A percentile compares a stretch with the other conserved stretches of the same genome.
Evolutionary conservation across 2,329 filamentous ascomycete genomes (phyloP).

Genomic region (Didymella pomorum): DNA sequence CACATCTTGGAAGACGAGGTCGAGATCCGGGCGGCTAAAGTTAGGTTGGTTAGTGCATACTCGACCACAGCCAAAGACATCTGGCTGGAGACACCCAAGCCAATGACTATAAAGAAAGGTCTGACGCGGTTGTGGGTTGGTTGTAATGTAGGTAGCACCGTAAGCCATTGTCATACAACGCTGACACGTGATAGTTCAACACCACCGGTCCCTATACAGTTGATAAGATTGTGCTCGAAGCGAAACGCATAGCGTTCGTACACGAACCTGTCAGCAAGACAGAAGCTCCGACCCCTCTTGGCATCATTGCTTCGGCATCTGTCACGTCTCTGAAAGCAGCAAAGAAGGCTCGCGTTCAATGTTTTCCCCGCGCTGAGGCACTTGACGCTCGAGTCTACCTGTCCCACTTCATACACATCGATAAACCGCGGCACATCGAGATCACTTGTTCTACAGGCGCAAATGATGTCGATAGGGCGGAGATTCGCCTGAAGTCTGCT

Average conservation of each 20-base stretch:
- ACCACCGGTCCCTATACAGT: slow-evolving; percentile 78
- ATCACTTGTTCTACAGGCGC: slow-evolving; percentile 76
- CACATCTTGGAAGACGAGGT: slow-evolving; percentile 78
- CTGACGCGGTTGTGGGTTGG: slow-evolving; percentile 61
- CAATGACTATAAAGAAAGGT: slow-evolving; percentile 63
- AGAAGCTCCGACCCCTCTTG: slow-evolving; percentile 56
- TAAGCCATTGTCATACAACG: neutral
- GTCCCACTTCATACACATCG: slow-evolving; percentile 77
- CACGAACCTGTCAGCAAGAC: slow-evolving; percentile 68
- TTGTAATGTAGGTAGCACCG: slow-evolving; percentile 49
- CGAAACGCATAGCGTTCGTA: slow-evolving; percentile 69
- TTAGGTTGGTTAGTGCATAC: slow-evolving; percentile 67
- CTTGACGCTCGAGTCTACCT: slow-evolving; percentile 73
- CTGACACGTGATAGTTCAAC: slow-evolving; percentile 60
- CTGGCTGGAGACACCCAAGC: slow-evolving; percentile 63
- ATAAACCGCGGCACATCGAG: slow-evolving; percentile 79
- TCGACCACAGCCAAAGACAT: slow-evolving; percentile 71
- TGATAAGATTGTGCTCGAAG: slow-evolving; percentile 72
- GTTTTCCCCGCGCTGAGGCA: slow-evolving; percentile 74
- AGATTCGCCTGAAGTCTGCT: slow-evolving; percentile 64
- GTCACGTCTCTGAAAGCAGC: slow-evolving; percentile 44
- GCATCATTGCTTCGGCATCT: slow-evolving; percentile 56
- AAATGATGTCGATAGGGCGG: slow-evolving; percentile 66
- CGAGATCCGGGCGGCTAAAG: slow-evolving; percentile 68
- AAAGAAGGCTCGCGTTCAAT: slow-evolving; percentile 66